A percentile compares a stretch with the other conserved stretches of the same genome.
Evolutionary conservation across 768 basidiomycete genomes (phyloP).

Genomic region (Mycena vitilis): DNA sequence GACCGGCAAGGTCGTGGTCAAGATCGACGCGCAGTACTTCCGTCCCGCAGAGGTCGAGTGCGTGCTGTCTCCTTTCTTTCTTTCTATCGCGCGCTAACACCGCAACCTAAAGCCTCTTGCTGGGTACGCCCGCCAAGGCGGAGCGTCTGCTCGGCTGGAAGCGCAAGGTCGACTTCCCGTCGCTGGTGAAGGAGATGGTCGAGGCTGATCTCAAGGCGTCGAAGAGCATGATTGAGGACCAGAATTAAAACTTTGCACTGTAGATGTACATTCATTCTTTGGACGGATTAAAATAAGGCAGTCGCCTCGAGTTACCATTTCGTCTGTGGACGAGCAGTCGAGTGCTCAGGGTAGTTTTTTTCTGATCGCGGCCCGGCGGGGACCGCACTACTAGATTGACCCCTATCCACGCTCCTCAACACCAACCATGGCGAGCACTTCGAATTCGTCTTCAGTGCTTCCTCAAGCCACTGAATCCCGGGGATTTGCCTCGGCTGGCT

Average conservation of each 20-base stretch:
- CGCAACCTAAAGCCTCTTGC: slow-evolving; percentile 67
- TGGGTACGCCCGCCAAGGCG: slow-evolving; percentile 92
- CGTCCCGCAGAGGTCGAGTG: slow-evolving; percentile 96
- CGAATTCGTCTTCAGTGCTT: no score
- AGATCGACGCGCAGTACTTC: slow-evolving; percentile 91
- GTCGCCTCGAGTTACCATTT: neutral
- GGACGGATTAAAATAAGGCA: slow-evolving; percentile 1
- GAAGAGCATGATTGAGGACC: slow-evolving; percentile 82
- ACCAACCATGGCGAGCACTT: no score
- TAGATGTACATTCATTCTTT: slow-evolving; percentile 18
- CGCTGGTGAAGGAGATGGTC: slow-evolving; percentile 94
- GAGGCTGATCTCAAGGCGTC: slow-evolving; percentile 81
- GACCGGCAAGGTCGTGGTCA: slow-evolving; percentile 80
- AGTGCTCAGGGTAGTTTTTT: no score
- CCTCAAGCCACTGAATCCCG: no score
- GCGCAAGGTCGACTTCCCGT: slow-evolving; percentile 84
- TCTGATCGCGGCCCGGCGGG: no score
- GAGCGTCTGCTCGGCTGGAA: slow-evolving; percentile 92
- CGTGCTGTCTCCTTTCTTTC: slow-evolving; percentile 46
- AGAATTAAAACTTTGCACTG: slow-evolving; percentile 64
- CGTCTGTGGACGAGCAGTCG: no score
- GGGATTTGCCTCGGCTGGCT: no score
- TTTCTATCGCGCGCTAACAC: slow-evolving; percentile 25
- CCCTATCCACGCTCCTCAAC: no score
- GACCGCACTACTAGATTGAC: no score